Percentiles rank a stretch among this genome's conserved stretches.
phyloP scores from a whole-genome alignment of 306 rosid genomes.

The Luffa aegyptiaca region DNA sequence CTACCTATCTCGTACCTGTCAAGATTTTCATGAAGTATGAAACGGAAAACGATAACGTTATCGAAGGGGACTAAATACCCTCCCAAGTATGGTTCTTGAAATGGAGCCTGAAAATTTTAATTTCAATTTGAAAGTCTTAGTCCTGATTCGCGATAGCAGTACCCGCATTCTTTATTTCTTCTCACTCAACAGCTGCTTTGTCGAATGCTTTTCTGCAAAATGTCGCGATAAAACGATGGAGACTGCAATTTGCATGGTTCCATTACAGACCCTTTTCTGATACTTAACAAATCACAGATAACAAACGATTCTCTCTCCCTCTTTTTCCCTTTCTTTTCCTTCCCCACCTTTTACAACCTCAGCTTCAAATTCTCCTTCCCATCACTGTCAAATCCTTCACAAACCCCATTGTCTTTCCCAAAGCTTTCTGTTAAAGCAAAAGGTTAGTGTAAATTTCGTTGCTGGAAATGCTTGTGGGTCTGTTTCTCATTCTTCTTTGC shows the following conservation, averaged over 20 bases:
- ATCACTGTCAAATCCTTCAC: neutral
- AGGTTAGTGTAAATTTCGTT: conserved; percentile 10
- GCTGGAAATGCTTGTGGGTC: conserved; percentile 39
- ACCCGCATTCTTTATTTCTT: neutral
- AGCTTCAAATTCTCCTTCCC: neutral
- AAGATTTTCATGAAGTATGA: no score
- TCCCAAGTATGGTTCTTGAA: no score
- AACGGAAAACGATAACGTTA: no score
- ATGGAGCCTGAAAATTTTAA: no score
- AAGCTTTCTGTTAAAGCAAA: conserved; percentile 3
- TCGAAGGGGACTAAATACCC: no score
- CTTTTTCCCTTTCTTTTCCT: neutral
- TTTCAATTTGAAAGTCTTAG: no score
- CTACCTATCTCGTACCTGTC: no score
- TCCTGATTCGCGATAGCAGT: neutral
- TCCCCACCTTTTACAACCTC: neutral
- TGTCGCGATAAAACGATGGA: neutral
- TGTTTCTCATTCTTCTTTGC: conserved; percentile 25
- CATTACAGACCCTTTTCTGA: neutral
- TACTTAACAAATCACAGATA: neutral
- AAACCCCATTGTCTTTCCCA: conserved; percentile 22
- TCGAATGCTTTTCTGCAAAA: neutral
- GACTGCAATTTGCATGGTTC: neutral
- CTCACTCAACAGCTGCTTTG: neutral
- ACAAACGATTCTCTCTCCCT: neutral